phyloP scores from a whole-genome alignment of 2,329 filamentous ascomycete species.

The Fusarium albidum region DNA sequence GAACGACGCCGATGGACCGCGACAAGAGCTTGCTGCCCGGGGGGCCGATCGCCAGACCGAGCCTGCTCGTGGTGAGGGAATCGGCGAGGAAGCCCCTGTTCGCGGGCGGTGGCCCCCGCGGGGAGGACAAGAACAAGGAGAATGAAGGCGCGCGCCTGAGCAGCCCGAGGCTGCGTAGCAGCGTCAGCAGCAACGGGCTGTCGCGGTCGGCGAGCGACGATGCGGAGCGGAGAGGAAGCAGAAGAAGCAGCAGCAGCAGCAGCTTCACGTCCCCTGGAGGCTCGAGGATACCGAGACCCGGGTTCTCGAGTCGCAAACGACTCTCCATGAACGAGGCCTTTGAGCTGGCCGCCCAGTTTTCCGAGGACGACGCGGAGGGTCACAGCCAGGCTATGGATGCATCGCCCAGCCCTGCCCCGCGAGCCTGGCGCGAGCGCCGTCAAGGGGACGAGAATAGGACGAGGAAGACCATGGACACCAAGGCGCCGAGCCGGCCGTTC shows the following conservation, averaged over 20 bases:
- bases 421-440: conserved; percentile 50
- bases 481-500: conserved; percentile 35
- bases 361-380: conserved; percentile 37
- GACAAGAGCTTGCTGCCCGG: conserved; percentile 33
- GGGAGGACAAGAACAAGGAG: conserved; percentile 36
- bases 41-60: conserved; percentile 32
- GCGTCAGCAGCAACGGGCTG: conserved; percentile 22
- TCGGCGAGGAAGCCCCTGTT: conserved; percentile 54
- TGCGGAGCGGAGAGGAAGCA: conserved; percentile 30
- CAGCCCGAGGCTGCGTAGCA: conserved; percentile 19
- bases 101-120: conserved; percentile 32
- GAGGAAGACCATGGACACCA: conserved; percentile 43
- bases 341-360: conserved; percentile 43
- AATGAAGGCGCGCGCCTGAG: conserved; percentile 25
- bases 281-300: conserved; percentile 47
- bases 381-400: conserved; percentile 47
- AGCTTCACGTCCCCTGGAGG: conserved; percentile 40
- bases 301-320: conserved; percentile 43
- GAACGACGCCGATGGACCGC: conserved; percentile 36
- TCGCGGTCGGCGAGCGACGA: conserved; percentile 41
- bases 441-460: conserved; percentile 44
- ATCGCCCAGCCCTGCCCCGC: conserved; percentile 61
- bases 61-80: conserved; percentile 48
- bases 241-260: conserved; percentile 31
- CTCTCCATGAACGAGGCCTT: conserved; percentile 56